phyloP scores from a whole-genome alignment of 768 basidiomycete genomes.

The Mycena kentingensis region DNA sequence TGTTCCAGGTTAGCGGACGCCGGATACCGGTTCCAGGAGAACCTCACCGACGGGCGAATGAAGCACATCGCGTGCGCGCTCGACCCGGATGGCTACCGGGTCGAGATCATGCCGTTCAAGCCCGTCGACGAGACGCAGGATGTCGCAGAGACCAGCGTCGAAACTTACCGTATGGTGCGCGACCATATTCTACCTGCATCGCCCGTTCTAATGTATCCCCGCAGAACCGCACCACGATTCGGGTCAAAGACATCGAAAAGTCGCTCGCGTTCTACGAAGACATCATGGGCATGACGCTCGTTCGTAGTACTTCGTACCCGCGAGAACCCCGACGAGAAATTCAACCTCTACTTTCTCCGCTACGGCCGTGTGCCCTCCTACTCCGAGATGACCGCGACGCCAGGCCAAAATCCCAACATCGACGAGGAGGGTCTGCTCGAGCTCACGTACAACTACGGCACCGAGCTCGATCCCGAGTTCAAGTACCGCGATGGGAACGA shows the following conservation, averaged over 20 bases:
- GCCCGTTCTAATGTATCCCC: conserved; percentile 30
- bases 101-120: conserved; percentile 18
- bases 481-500: no score
- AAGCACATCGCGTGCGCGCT: conserved; percentile 79
- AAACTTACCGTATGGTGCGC: conserved; percentile 13
- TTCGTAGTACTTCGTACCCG: no score
- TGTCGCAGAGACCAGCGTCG: conserved; percentile 2
- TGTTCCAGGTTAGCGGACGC: conserved; percentile 86
- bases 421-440: no score
- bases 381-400: no score
- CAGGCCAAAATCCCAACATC: no score
- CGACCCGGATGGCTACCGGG: conserved; percentile 75
- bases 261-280: conserved; percentile 83
- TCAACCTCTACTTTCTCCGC: conserved; percentile 31
- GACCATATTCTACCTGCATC: not conserved
- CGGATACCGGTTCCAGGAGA: no score
- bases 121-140: conserved; percentile 8
- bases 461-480: no score
- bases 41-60: no score
- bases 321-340: conserved; percentile 38
- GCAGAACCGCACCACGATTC: conserved; percentile 93
- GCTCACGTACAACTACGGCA: no score
- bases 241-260: conserved; percentile 81
- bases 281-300: conserved; percentile 76
- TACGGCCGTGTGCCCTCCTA: conserved; percentile 41